Percentiles rank a stretch among this genome's conserved stretches.
These are phyloP conservation scores for Trametes punicea DNA, from an alignment of 768 basidiomycete genomes.

Conservation along the genomic window DNA sequence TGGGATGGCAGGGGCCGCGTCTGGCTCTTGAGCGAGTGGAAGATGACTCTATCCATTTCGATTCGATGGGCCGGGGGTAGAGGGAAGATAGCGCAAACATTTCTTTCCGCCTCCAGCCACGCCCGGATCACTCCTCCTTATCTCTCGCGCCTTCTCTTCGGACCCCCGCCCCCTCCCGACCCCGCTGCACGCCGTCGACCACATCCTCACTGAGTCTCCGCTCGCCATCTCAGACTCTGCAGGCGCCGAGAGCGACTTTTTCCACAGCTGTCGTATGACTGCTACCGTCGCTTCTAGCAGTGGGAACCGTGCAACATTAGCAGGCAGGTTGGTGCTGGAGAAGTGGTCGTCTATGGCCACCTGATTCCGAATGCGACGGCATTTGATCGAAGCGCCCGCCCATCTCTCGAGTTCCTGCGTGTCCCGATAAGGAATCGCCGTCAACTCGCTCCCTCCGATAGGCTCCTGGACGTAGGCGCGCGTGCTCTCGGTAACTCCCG, in stretches of 20 bases:
- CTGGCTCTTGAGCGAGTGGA: not conserved
- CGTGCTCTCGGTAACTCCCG: too few relatives aligned
- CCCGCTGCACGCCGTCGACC: not conserved
- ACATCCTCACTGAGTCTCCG: not conserved
- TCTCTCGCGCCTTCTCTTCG: not conserved
- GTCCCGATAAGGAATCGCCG: not conserved
- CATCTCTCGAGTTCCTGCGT: not conserved
- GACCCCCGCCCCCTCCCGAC: not conserved
- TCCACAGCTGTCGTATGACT: not conserved
- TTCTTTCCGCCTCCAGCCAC: not conserved
- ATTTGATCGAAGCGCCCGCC: not conserved
- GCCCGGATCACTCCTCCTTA: not conserved
- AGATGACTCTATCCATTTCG: slow-evolving; percentile 10
- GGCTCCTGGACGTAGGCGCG: not conserved
- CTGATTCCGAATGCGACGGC: not conserved
- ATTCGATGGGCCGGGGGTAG: not conserved
- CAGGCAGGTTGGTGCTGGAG: not conserved
- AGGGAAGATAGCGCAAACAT: slow-evolving; percentile 2
- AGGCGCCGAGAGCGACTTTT: not conserved
- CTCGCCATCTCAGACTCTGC: not conserved
- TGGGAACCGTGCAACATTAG: not conserved
- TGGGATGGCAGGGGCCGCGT: not conserved
- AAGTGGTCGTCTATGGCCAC: not conserved
- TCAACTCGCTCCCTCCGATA: not conserved
- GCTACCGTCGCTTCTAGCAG: not conserved